phyloP scores from a whole-genome alignment of 495 filamentous ascomycete species.

The Bryoglossum gracile region DNA sequence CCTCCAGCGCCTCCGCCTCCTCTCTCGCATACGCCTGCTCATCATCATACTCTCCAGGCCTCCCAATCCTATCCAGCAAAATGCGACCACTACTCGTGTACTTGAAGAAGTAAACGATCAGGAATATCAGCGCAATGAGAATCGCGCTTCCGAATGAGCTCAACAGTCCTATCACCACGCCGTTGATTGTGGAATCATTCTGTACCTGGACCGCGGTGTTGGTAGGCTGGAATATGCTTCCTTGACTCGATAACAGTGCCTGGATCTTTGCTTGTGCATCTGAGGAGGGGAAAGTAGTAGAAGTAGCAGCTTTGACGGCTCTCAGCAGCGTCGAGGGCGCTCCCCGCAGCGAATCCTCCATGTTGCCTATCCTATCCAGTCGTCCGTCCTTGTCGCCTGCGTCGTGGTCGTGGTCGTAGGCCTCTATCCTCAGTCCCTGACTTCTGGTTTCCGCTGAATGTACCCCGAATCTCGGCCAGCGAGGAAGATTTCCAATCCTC shows the following conservation, averaged over 20 bases:
- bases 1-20: slow-evolving; percentile 89
- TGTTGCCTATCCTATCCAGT: slow-evolving; percentile 13
- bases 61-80: slow-evolving; percentile 84
- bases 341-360: slow-evolving; percentile 19
- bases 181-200: slow-evolving; percentile 44
- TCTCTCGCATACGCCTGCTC: slow-evolving; percentile 87
- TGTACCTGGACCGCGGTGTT: neutral
- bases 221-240: neutral
- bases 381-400: too few relatives aligned
- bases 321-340: slow-evolving; percentile 15
- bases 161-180: slow-evolving; percentile 88
- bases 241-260: neutral
- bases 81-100: slow-evolving; percentile 87
- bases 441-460: too few relatives aligned
- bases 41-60: slow-evolving; percentile 95
- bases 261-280: slow-evolving; percentile 1
- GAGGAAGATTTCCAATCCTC: too few relatives aligned
- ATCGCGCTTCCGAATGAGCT: slow-evolving; percentile 94
- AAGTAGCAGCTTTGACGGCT: too few relatives aligned
- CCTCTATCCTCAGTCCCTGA: too few relatives aligned
- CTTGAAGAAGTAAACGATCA: slow-evolving; percentile 87
- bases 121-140: slow-evolving; percentile 71
- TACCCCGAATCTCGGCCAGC: too few relatives aligned
- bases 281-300: slow-evolving; percentile 1
- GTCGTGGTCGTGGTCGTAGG: too few relatives aligned